Percentiles rank a stretch among this genome's conserved stretches.
These are phyloP conservation scores for Saccharomycopsis sp. DNA, from an alignment of 805 yeast species.

Conservation along the genomic window DNA sequence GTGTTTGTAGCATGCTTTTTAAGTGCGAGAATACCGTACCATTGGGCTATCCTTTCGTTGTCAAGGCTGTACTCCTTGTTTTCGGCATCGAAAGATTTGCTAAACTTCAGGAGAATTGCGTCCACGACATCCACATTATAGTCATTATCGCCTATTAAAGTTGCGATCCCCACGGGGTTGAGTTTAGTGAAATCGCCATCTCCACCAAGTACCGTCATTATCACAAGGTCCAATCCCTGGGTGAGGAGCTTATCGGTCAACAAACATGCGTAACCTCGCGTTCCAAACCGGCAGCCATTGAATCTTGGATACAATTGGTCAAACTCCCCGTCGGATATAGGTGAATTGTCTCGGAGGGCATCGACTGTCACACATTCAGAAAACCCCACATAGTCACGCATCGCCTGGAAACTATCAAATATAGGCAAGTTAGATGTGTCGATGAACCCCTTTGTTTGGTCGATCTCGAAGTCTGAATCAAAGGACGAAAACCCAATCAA, in stretches of 20 bases:
- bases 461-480: constrained; percentile 34
- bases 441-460: constrained; percentile 29
- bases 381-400: neutral
- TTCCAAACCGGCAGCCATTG: constrained; percentile 13
- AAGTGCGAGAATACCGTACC: constrained; percentile 59
- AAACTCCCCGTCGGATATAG: constrained; percentile 53
- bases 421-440: constrained; percentile 31
- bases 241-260: constrained; percentile 23
- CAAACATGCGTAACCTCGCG: constrained; percentile 25
- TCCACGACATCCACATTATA: constrained; percentile 1
- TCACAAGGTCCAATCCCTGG: constrained; percentile 10
- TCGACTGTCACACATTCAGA: constrained; percentile 25
- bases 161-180: constrained; percentile 1
- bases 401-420: constrained; percentile 27
- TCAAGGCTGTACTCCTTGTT: constrained; percentile 35
- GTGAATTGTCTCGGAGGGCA: constrained; percentile 37
- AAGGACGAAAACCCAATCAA: constrained; percentile 32
- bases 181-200: constrained; percentile 4
- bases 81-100: constrained; percentile 35
- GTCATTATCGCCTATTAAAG: neutral
- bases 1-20: constrained; percentile 30
- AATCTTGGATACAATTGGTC: constrained; percentile 43
- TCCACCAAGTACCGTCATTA: constrained; percentile 19
- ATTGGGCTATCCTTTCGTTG: constrained; percentile 38
- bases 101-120: constrained; percentile 23